phyloP scores from a whole-genome alignment of 2,329 filamentous ascomycete genomes.

The Fonsecaea nubica region DNA sequence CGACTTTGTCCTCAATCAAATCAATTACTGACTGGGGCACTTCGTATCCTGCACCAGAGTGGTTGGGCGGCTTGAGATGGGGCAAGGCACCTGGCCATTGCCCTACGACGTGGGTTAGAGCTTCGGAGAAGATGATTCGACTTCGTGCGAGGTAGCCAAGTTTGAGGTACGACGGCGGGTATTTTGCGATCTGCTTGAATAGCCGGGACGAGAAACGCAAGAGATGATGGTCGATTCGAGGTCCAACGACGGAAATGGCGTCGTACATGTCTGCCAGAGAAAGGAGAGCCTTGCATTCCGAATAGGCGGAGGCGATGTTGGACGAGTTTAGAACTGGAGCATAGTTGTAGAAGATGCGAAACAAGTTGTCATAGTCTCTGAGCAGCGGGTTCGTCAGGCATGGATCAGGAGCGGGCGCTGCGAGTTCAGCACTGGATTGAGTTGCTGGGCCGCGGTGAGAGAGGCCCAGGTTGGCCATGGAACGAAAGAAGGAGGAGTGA shows the following conservation, averaged over 20 bases:
- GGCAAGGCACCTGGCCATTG: constrained; percentile 86
- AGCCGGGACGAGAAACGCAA: constrained; percentile 87
- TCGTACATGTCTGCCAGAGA: constrained; percentile 94
- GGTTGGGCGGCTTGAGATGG: constrained; percentile 67
- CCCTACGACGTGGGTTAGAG: constrained; percentile 90
- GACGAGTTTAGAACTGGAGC: constrained; percentile 79
- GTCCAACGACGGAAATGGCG: constrained; percentile 83
- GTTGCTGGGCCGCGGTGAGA: constrained; percentile 50
- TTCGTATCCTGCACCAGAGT: constrained; percentile 47
- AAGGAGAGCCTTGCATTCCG: constrained; percentile 90
- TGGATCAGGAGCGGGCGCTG: constrained; percentile 60
- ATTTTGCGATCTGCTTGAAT: constrained; percentile 97
- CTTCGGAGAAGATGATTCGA: constrained; percentile 83
- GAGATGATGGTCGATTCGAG: constrained; percentile 90
- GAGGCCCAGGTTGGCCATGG: constrained; percentile 77
- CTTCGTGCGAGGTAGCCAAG: constrained; percentile 85
- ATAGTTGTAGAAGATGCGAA: constrained; percentile 95
- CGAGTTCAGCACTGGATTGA: constrained; percentile 60
- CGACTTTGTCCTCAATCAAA: constrained; percentile 91
- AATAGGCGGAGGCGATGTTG: constrained; percentile 90
- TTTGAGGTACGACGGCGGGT: constrained; percentile 89
- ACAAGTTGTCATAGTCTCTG: constrained; percentile 93
- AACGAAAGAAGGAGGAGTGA: constrained; percentile 76
- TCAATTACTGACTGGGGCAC: constrained; percentile 80
- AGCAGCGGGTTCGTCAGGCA: constrained; percentile 74